A percentile compares a stretch with the other conserved stretches of the same genome.
Conservation (phyloP, 2,329 filamentous ascomycete species). For the Diaporthe eres region DNA sequence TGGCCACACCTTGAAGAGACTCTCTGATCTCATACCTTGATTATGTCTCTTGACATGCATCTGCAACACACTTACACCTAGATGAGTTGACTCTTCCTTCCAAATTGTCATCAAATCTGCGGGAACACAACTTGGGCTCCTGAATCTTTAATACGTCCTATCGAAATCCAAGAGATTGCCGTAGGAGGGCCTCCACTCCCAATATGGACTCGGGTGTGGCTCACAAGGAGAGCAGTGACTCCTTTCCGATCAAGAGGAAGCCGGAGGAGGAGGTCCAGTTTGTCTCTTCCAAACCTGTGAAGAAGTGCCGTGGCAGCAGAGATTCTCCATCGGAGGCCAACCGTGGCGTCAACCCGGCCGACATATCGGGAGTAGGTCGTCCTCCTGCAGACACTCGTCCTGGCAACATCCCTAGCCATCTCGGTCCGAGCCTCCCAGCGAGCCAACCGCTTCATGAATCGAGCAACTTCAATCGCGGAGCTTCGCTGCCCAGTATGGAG, state of each 20-base stretch:
- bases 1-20: neutral
- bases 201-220: conserved; percentile 15
- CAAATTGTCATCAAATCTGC: neutral
- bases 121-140: neutral
- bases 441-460: conserved; percentile 8
- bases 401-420: neutral
- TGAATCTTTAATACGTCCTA: neutral
- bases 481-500: conserved; percentile 39
- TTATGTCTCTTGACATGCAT: neutral
- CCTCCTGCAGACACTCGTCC: neutral
- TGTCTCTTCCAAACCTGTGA: conserved; percentile 42
- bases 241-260: conserved; percentile 39
- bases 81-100: neutral
- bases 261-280: conserved; percentile 44
- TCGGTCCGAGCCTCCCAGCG: neutral
- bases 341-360: neutral
- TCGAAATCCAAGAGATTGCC: neutral
- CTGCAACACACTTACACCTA: neutral
- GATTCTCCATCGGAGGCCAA: conserved; percentile 16
- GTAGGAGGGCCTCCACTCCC: neutral
- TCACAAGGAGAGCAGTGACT: neutral
- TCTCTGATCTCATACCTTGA: neutral
- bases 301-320: conserved; percentile 39
- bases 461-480: conserved; percentile 12
- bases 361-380: neutral